Base-by-base conservation (phyloP, 2,329 filamentous ascomycete species). In the Fusarium torulosum region DNA sequence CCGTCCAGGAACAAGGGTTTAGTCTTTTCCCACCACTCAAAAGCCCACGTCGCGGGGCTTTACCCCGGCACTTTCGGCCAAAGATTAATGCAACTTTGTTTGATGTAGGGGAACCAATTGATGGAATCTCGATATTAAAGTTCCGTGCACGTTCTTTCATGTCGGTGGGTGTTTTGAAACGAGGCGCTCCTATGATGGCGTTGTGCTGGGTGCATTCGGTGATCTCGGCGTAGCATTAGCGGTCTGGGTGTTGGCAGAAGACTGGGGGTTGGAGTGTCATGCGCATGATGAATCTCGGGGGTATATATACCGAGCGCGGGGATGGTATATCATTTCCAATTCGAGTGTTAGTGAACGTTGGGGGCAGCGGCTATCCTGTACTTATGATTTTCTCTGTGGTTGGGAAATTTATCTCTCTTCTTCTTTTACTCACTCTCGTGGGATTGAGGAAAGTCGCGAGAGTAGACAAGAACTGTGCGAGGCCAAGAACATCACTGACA, bases 1-100 rank as follows among this genome's bases (percentile, higher is more conserved):
- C 41, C 33, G n/a, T 20, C 20, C 35, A 53, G 44, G 40, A 50
- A 59, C 63, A 49, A 21, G 58, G 53, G 33, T 62, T 7, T 10
- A 4, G 5, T 23, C 15, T 49, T 70, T 71, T 69, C 62, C 64
- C 65, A 55, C 65, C 65, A 67, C 17, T 67, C 13, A 61, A 1
- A 29, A 19, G 13, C 10, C 10, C 19, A 35, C 3, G 6, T 4
- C 4, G 4, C 41, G 41, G 25, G 54, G 54, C 47, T 31, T 23
- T 37, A 42, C 41, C 23, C 59, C 64, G 61, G 53, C 37, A 51
- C 23, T 50, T 41, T 35, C n/a, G 38, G 19, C 14, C 20, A 20
- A 20, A 40, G 42, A 38, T 38, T n/a, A 11, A 10, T 38, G 19
- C 21, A 17, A 23, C 17, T 20, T 20, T 29, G 10, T 37, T n/a